Conservation (phyloP, 257 asterid genomes). For the Solanum ossicruentum region DNA sequence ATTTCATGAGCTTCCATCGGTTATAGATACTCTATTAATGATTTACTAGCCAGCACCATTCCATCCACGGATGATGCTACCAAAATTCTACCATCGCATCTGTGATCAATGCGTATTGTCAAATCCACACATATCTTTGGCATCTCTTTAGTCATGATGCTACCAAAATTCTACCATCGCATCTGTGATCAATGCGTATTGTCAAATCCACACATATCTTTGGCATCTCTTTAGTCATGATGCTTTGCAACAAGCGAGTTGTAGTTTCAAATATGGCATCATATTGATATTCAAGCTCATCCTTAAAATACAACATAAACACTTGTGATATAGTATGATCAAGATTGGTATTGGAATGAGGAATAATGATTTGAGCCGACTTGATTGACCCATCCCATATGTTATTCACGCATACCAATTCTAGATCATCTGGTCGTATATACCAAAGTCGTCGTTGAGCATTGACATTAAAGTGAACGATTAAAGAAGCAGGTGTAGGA, state of each 20-base stretch:
- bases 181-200: neutral
- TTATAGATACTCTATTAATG: neutral
- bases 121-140: neutral
- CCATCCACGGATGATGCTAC: neutral
- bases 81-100: neutral
- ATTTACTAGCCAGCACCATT: neutral
- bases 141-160: accelerated
- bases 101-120: neutral
- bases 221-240: accelerated
- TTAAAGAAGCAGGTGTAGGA: neutral
- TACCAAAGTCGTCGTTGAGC: neutral
- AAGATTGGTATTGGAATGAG: neutral
- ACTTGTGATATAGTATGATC: neutral
- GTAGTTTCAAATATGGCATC: neutral
- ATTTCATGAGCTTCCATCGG: neutral
- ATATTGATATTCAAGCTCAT: neutral
- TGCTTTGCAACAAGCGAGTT: neutral
- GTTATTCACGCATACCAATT: neutral
- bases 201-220: neutral
- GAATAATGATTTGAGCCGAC: neutral
- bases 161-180: neutral
- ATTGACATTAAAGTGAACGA: neutral
- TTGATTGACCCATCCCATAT: neutral
- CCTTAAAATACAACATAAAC: neutral
- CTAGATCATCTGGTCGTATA: neutral